Base-by-base conservation (phyloP, 441 rosid species). In the Gossypium davidsonii region DNA sequence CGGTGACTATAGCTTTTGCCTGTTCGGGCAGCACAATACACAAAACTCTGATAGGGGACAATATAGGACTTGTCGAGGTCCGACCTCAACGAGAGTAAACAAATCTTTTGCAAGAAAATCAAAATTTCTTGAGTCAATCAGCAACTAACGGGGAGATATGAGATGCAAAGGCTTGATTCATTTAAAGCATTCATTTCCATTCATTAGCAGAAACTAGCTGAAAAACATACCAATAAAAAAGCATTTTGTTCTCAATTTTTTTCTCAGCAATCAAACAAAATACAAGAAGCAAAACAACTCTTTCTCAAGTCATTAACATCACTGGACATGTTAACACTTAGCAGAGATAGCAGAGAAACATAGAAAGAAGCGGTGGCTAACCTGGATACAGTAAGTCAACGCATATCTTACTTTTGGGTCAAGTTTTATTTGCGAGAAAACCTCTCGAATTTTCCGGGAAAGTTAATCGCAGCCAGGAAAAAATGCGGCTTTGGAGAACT, bases 301-400 rank as follows among this genome's bases (percentile, higher is more conserved):
- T 64, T 64, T 64, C 26, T 51, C 72, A 51, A 26, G 72, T 26
- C 58, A 49, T 67, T 67, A 48, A n/a, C 37, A 67, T 49, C 17
- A 67, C 23, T 48, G 9, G 4, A 26, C n/a, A 49, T 67, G 44
- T 7, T 25, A 67, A 7, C 60, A 51, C 9, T 26, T 4, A n/a
- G 58, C 59, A 67, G 1, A 67, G 2, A 48, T 25, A 49, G 42
- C 48, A 69, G 15, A 70, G 51, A 67, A n/a, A 23, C 12, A 25
- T 53, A 48, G 39, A 34, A 56, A 70, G 6, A 31, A 56, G 14
- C 6, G 25, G 34, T 18, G 9, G 52, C 63, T 31, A 2, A 70
- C 73, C 63, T 55, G 61, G n/a, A 18, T 53, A 11, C 39, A 15
- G 20, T 28, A 6, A 69, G 63, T 70, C 73, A 70, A 70, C 63